phyloP scores from a whole-genome alignment of 768 basidiomycete species.

The Udeniomyces megalosporus region DNA sequence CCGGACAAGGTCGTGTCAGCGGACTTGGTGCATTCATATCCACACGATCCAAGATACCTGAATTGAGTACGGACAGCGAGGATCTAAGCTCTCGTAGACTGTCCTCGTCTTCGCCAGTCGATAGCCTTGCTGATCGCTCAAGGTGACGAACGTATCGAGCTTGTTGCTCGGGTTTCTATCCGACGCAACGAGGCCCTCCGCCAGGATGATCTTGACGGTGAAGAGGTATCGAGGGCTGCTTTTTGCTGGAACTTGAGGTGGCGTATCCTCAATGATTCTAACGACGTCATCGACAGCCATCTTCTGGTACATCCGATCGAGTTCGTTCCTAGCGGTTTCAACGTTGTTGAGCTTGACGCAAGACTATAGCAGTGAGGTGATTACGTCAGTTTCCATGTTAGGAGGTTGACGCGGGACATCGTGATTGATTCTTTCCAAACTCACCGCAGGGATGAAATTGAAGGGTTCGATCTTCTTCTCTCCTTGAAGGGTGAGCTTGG shows the following conservation, averaged over 20 bases:
- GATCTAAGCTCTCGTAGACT: slow-evolving; percentile 74
- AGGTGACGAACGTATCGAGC: slow-evolving; percentile 80
- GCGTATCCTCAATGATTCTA: slow-evolving; percentile 35
- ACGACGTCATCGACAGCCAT: slow-evolving; percentile 77
- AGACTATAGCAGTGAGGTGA: slow-evolving; percentile 45
- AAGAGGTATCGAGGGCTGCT: slow-evolving; percentile 61
- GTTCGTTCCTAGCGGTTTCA: slow-evolving; percentile 69
- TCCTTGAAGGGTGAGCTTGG: slow-evolving; percentile 41
- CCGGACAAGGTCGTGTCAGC: too few relatives aligned
- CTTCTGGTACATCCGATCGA: slow-evolving; percentile 87
- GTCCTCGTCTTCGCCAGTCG: slow-evolving; percentile 88
- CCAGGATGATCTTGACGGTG: slow-evolving; percentile 81
- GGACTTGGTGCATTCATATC: too few relatives aligned
- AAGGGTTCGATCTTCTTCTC: slow-evolving; percentile 92
- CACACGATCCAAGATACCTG: too few relatives aligned
- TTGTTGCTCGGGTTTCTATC: slow-evolving; percentile 63
- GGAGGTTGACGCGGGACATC: background rate
- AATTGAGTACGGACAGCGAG: slow-evolving; percentile 64
- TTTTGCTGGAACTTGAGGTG: slow-evolving; percentile 36
- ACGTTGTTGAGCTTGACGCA: slow-evolving; percentile 98
- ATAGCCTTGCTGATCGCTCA: slow-evolving; percentile 81
- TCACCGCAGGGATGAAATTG: slow-evolving; percentile 61
- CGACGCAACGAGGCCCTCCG: slow-evolving; percentile 65
- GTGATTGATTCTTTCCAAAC: too few relatives aligned
- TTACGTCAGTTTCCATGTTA: background rate